Conservation (phyloP, 176 grass and related monocot species). For the Rhynchospora breviuscula region DNA sequence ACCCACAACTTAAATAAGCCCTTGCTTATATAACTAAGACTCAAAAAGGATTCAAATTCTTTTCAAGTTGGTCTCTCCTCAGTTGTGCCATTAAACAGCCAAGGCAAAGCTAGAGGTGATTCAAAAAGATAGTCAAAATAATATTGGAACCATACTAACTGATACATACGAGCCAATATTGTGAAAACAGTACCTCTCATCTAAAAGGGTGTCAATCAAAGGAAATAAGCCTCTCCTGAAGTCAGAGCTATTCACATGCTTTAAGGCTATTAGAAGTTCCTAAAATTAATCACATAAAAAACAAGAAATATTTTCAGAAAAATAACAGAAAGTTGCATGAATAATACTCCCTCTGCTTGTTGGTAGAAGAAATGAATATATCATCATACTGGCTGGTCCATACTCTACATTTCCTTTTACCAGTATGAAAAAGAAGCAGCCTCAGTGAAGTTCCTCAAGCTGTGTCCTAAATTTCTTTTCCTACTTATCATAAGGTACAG, state of each 20-base stretch:
- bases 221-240: conserved; percentile 83
- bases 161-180: background rate
- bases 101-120: background rate
- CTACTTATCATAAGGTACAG: background rate
- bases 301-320: background rate
- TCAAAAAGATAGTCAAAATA: background rate
- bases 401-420: background rate
- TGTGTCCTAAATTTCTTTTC: background rate
- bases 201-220: conserved; percentile 97
- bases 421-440: background rate
- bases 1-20: background rate
- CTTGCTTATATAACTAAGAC: background rate
- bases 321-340: background rate
- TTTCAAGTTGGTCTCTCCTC: background rate
- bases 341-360: background rate
- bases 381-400: background rate
- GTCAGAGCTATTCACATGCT: conserved; percentile 93
- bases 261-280: conserved; percentile 91
- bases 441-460: background rate
- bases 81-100: background rate
- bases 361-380: background rate
- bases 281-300: conserved; percentile 30
- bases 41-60: background rate
- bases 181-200: conserved; percentile 67
- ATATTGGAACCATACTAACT: background rate